Evolutionary conservation across 176 grass and related monocot genomes (phyloP).

Genomic region (Thinopyrum elongatum): DNA sequence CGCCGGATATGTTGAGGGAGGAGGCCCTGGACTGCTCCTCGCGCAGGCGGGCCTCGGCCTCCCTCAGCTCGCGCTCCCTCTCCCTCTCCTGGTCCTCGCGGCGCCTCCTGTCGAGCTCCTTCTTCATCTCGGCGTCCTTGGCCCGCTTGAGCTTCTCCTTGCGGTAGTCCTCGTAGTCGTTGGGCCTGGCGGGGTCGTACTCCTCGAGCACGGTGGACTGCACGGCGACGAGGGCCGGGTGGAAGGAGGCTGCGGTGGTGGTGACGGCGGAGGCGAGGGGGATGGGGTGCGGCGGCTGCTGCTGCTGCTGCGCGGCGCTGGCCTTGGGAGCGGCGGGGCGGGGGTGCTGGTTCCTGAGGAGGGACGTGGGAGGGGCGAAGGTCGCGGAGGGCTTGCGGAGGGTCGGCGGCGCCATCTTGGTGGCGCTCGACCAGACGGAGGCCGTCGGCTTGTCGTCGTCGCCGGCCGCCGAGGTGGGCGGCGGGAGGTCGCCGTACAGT

Average conservation of each 20-base stretch:
- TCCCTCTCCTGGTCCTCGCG: constrained; percentile 74
- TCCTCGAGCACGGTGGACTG: constrained; percentile 88
- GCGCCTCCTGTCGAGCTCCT: constrained; percentile 69
- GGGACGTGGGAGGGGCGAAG: constrained; percentile 61
- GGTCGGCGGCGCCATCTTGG: constrained; percentile 88
- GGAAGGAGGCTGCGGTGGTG: constrained; percentile 37
- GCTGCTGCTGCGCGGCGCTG: background rate
- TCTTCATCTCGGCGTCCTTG: constrained; percentile 71
- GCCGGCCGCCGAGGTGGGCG: constrained; percentile 60
- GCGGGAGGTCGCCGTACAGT: constrained; percentile 92
- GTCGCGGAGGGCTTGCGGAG: constrained; percentile 78
- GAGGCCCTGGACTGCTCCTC: constrained; percentile 53
- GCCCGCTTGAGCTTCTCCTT: constrained; percentile 79
- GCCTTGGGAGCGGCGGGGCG: constrained; percentile 25
- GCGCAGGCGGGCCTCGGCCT: constrained; percentile 51
- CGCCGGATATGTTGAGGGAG: constrained; percentile 76
- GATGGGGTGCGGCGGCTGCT: background rate
- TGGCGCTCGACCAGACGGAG: constrained; percentile 89
- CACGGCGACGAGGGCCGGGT: constrained; percentile 71
- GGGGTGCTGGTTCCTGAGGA: constrained; percentile 57
- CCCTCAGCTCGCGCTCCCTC: constrained; percentile 61
- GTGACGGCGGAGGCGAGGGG: background rate
- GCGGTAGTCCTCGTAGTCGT: constrained; percentile 93
- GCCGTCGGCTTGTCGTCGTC: constrained; percentile 77
- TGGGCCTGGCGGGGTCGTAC: constrained; percentile 95